Evolutionary conservation across 352 stramenopile genomes (phyloP), one percentile per base, ranked within the genome.

Genomic region (Detonula confervacea): DNA sequence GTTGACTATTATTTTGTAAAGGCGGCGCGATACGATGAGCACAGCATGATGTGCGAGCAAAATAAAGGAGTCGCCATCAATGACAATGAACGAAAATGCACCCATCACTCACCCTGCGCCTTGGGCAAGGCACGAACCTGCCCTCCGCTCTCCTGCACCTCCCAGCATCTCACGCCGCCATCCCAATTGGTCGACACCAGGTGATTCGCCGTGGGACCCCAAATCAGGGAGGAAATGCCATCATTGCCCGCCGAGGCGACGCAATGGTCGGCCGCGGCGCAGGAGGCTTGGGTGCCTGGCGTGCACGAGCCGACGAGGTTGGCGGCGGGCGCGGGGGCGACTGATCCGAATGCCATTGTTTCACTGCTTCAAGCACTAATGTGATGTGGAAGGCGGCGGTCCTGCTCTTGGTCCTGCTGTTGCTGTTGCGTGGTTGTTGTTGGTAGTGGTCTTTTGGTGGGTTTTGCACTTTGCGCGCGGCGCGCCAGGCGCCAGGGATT

Each of bases 161-260:
- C 89, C 87, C 87, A 94, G 64, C 83, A 92, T 39, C 87, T 76
- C 20, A 95, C 81, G 14, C 84, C 82, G n/a, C 66, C 65, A 66
- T 94, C 90, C 90, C 90, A 95, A 71, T 91, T 93, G 7, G 80
- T 80, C 24, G 77, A 86, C 0, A 92, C 72, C n/a, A 95, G 72
- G 71, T 86, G 80, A 81, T 93, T 94, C 1, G 81, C 76, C 16
- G 73, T 89, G 9, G 87, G 83, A 64, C 73, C 87, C 87, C 89
- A 95, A 24, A 60, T 80, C 11, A 94, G 29, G 14, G 59, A 87
- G n/a, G 80, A 91, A 30, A 93, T 92, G 4, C 86, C 87, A 74
- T 95, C 90, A 42, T 82, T 87, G 8, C 86, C 86, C 14, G 87
- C 74, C 27, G 80, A 61, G 12, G 80, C 66, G 33, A 93, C 80